Base-by-base conservation (phyloP, 2,329 filamentous ascomycete genomes). In the Sporothrix mexicana region DNA sequence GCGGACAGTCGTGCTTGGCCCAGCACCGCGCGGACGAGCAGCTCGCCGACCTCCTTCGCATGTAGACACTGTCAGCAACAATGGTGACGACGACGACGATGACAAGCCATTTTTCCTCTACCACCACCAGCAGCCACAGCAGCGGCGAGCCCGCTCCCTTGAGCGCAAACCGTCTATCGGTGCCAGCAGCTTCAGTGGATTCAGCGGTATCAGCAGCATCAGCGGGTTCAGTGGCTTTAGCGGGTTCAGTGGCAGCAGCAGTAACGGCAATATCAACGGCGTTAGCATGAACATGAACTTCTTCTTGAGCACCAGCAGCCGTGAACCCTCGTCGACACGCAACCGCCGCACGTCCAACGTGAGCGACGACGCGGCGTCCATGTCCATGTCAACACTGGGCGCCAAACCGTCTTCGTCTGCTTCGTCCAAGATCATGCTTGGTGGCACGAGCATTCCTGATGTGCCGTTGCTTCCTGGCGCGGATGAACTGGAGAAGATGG, bases 221-320 rank as follows among this genome's bases (percentile, higher is more conserved):
- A 25, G 53, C n/a, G 61, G 61, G 5, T 15, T 55, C 5, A 69
- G 66, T 41, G 51, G 71, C 12, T 23, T 41, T 2, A 47, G 66
- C 47, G 41, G 61, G 4, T 66, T 66, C 51, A 25, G 51, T 6
- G 61, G 61, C 2, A 20, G 43, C 30, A 43, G 66, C 12, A 20
- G 66, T 17, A 36, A 41, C 9, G 23, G 66, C 61, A 43, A 41
- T 23, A 23, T 30, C 70, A 64, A 57, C 10, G 71, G 57, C 17
- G 7, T 45, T 5, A 67, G 59, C 17, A 57, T 70, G 3, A 70
- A 67, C 43, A 66, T 70, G 47, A 73, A 72, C 61, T 75, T 73
- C 36, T 25, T 75, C 8, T 43, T 75, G 10, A 71, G 73, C 45
- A 67, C 30, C 17, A 74, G 47, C 67, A 75, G 74, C 72, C 74